Evolutionary conservation across 805 yeast genomes (phyloP).

Genomic region (Candida caryicola): DNA sequence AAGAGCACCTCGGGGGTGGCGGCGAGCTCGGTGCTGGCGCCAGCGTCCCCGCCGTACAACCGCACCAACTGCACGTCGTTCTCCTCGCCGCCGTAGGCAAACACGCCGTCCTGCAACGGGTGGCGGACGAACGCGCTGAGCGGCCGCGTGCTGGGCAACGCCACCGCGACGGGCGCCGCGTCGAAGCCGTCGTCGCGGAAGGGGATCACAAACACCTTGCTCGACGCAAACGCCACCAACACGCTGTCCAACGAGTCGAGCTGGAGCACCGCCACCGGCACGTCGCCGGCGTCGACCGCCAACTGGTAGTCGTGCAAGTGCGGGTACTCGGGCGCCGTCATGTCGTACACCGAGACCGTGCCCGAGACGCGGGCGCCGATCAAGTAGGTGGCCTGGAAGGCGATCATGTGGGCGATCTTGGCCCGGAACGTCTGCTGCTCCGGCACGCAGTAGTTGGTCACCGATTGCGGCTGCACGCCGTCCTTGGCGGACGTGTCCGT

Average conservation of each 20-base stretch:
- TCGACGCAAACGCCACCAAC: constrained; percentile 46
- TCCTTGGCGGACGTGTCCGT: constrained; percentile 77
- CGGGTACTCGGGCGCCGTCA: constrained; percentile 35
- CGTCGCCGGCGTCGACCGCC: constrained; percentile 21
- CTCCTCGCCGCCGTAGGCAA: constrained; percentile 88
- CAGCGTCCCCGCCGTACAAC: constrained; percentile 28
- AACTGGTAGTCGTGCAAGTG: constrained; percentile 31
- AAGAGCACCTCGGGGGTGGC: constrained; percentile 43
- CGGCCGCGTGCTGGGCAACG: constrained; percentile 42
- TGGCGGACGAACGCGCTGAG: constrained; percentile 48
- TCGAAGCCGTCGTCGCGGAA: constrained; percentile 28
- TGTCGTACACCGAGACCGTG: constrained; percentile 37
- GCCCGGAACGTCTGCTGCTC: constrained; percentile 14
- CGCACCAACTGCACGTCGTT: constrained; percentile 57
- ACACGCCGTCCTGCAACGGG: constrained; percentile 47
- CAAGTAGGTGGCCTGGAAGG: constrained; percentile 32
- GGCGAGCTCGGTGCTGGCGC: constrained; percentile 11
- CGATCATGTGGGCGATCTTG: constrained; percentile 33
- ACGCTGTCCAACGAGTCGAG: constrained; percentile 29
- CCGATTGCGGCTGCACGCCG: constrained; percentile 60
- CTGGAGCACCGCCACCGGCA: constrained; percentile 32
- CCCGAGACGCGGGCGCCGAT: constrained; percentile 47
- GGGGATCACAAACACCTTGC: constrained; percentile 40
- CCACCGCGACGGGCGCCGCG: constrained; percentile 27
- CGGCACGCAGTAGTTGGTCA: constrained; percentile 39